These are phyloP conservation scores for Ceratobasidium sp. DNA, from an alignment of 1,284 basidiomycete species.

Conservation along the genomic window DNA sequence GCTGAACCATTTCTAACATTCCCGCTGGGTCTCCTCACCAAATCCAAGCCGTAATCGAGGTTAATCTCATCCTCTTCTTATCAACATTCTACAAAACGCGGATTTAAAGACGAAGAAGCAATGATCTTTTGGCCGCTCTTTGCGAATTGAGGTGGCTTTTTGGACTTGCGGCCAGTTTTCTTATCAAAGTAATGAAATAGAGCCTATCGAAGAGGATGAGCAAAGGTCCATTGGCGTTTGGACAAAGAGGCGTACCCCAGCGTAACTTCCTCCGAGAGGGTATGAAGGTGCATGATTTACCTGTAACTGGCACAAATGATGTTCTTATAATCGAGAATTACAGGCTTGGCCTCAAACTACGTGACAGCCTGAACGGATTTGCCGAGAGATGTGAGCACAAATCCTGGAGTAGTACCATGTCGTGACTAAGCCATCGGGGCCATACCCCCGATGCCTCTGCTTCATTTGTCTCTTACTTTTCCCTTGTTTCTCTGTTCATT, in stretches of 20 bases:
- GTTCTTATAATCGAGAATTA: conserved; percentile 94
- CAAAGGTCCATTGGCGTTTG: too few species aligned
- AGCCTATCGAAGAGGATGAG: conserved; percentile 62
- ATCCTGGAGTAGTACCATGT: conserved; percentile 86
- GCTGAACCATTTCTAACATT: conserved; percentile 99
- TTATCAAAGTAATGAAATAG: conserved; percentile 96
- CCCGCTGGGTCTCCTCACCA: conserved; percentile 97
- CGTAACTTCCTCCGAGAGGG: conserved; percentile 89
- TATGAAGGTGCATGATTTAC: conserved; percentile 94
- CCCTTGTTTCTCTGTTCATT: too few species aligned
- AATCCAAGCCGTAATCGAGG: conserved; percentile 83
- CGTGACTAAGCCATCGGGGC: too few species aligned
- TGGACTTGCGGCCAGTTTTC: conserved; percentile 91
- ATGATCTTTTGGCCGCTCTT: conserved; percentile 93
- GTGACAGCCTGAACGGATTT: conserved; percentile 90
- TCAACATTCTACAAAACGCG: conserved; percentile 97
- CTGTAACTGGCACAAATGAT: conserved; percentile 96
- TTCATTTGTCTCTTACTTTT: too few species aligned
- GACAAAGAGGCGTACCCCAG: conserved; percentile 67
- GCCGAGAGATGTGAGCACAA: conserved; percentile 83
- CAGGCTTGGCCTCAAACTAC: conserved; percentile 95
- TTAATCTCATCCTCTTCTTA: conserved; percentile 95
- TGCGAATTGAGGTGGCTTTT: conserved; percentile 94
- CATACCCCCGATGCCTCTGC: too few species aligned
- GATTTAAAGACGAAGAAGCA: conserved; percentile 99